Evolutionary conservation across 805 yeast species (phyloP).

Genomic region (Debaryomyces tyrocola): DNA sequence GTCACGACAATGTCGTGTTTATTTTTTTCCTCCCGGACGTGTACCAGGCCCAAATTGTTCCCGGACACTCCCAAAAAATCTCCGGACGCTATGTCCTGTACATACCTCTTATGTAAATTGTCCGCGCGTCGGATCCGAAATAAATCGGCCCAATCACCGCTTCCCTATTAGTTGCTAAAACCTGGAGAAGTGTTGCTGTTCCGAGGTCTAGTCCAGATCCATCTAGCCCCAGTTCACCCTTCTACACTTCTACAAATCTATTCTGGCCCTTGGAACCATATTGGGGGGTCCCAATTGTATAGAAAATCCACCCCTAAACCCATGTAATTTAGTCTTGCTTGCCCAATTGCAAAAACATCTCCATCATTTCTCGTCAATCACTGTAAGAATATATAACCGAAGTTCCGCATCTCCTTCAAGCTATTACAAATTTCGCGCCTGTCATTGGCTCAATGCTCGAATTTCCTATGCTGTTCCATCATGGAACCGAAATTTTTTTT

Average conservation of each 20-base stretch:
- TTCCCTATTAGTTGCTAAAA: neutral
- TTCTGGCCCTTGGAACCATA: too few relatives aligned
- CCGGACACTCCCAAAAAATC: too few relatives aligned
- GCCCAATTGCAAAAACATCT: too few relatives aligned
- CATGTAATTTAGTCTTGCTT: too few relatives aligned
- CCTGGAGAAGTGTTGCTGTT: constrained; percentile 5
- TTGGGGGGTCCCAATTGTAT: too few relatives aligned
- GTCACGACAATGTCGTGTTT: too few relatives aligned
- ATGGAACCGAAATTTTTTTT: constrained; percentile 4
- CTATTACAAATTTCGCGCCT: constrained; percentile 4
- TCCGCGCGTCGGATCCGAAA: constrained; percentile 5
- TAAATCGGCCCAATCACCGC: constrained; percentile 1
- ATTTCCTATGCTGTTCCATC: neutral
- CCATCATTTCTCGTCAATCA: neutral
- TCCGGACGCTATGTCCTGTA: neutral
- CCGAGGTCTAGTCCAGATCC: neutral
- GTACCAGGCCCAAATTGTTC: neutral
- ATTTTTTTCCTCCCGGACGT: neutral
- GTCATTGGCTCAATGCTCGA: constrained; percentile 4
- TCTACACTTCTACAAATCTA: too few relatives aligned
- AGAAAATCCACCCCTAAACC: too few relatives aligned
- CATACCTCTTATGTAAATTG: neutral
- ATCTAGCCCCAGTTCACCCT: neutral
- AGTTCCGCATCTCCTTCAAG: neutral
- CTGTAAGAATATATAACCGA: neutral